Evolutionary conservation across 129 eudicot genomes (phyloP).

Genomic region (Flaveria sonorensis): DNA sequence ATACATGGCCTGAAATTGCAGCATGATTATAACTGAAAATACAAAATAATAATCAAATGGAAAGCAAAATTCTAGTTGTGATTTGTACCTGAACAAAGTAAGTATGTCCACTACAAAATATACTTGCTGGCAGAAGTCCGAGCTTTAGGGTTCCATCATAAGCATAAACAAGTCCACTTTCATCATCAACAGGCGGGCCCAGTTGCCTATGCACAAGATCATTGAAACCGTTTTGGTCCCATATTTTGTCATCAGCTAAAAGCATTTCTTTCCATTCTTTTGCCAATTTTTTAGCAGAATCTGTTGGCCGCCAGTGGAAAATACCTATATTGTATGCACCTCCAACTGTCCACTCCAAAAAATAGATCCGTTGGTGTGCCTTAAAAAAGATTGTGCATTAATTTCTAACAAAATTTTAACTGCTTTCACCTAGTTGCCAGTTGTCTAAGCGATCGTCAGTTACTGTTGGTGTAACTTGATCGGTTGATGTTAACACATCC

Average conservation of each 20-base stretch:
- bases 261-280: slow-evolving; percentile 95
- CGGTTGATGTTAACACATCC: slow-evolving; percentile 88
- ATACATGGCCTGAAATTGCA: slow-evolving; percentile 64
- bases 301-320: slow-evolving; percentile 92
- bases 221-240: slow-evolving; percentile 97
- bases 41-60: background rate
- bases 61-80: background rate
- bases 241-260: slow-evolving; percentile 82
- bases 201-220: slow-evolving; percentile 74
- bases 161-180: slow-evolving; percentile 92
- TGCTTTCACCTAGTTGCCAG: slow-evolving; percentile 79
- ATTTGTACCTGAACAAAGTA: slow-evolving; percentile 85
- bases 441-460: slow-evolving; percentile 84
- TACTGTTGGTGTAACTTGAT: slow-evolving; percentile 91
- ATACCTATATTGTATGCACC: slow-evolving; percentile 96
- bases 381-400: background rate
- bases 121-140: slow-evolving; percentile 88
- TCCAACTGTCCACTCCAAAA: slow-evolving; percentile 54
- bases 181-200: slow-evolving; percentile 92
- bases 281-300: slow-evolving; percentile 75
- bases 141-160: slow-evolving; percentile 91
- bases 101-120: slow-evolving; percentile 97
- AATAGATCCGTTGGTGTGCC: background rate
- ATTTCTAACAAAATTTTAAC: background rate
- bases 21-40: slow-evolving; percentile 8